A percentile compares a stretch with the other conserved stretches of the same genome.
Conservation (phyloP, 169 alveolate genomes). For the Plasmodium malariae region DNA sequence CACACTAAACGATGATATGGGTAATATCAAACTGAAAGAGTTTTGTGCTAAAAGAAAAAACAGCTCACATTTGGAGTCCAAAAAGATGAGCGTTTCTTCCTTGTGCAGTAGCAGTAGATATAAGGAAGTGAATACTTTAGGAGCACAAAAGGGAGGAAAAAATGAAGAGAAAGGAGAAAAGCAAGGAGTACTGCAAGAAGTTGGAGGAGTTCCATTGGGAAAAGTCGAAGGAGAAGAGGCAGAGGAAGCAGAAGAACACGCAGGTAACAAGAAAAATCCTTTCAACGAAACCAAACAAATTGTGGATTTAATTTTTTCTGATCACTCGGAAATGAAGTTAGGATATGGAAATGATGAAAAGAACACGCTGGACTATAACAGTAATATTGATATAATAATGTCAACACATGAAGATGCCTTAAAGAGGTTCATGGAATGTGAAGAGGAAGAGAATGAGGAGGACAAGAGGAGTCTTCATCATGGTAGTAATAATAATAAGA, state of each 20-base stretch:
- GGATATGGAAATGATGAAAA: neutral
- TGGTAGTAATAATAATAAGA: neutral
- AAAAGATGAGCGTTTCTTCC: neutral
- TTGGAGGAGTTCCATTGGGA: neutral
- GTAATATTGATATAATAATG: constrained; percentile 63
- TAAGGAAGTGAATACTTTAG: neutral
- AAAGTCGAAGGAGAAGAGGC: neutral
- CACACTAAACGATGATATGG: neutral
- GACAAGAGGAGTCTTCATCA: neutral
- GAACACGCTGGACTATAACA: constrained; percentile 11
- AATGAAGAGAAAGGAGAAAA: neutral
- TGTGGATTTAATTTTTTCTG: constrained; percentile 38
- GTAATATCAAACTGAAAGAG: neutral
- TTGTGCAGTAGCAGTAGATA: neutral
- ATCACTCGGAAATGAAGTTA: neutral
- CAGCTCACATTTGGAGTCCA: neutral
- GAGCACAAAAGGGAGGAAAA: neutral
- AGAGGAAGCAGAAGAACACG: neutral
- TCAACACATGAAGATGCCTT: constrained; percentile 58
- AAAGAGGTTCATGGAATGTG: constrained; percentile 44
- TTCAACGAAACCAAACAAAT: constrained; percentile 31
- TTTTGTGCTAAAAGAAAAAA: neutral
- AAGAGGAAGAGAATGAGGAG: constrained; percentile 31
- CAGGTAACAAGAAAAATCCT: neutral
- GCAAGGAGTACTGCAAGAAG: neutral